phyloP scores from a whole-genome alignment of 163 green algal species.

The Chlorella variabilis region DNA sequence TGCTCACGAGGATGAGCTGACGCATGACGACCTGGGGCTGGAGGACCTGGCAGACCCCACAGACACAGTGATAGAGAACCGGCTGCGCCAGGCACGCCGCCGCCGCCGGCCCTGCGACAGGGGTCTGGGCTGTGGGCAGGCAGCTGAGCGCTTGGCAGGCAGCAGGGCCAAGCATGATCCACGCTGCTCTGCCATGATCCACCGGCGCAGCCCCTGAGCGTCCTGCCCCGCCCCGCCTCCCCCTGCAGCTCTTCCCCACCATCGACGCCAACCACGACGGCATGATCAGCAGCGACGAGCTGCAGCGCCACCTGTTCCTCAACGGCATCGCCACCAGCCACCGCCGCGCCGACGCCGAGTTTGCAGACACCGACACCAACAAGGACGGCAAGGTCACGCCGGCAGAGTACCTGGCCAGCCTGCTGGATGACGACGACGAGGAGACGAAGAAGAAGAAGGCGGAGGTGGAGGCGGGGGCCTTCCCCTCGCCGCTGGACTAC shows the following conservation, averaged over 20 bases:
- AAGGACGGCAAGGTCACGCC: slow-evolving; percentile 7
- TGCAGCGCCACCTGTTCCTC: slow-evolving; percentile 26
- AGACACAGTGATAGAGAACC: neutral
- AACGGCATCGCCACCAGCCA: slow-evolving; percentile 4
- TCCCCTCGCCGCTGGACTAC: slow-evolving; percentile 22
- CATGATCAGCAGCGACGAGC: slow-evolving; percentile 17
- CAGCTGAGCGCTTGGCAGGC: too few species aligned
- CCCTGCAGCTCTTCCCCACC: slow-evolving; percentile 23
- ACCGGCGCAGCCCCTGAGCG: too few species aligned
- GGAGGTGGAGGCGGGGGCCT: neutral
- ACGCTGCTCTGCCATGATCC: too few species aligned
- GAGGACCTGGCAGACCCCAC: slow-evolving; percentile 20
- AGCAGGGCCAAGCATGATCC: too few species aligned
- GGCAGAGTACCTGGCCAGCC: neutral
- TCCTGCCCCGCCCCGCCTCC: neutral
- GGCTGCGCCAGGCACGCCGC: slow-evolving; percentile 7
- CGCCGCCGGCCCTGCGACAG: too few species aligned
- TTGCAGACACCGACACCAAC: slow-evolving; percentile 13
- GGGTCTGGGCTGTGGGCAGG: too few species aligned
- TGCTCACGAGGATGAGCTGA: slow-evolving; percentile 8
- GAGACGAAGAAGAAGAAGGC: neutral
- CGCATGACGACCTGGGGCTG: slow-evolving; percentile 1
- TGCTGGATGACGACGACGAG: neutral
- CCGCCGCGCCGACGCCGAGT: slow-evolving; percentile 14
- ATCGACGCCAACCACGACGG: slow-evolving; percentile 28